Evolutionary conservation across 306 rosid genomes (phyloP).

Genomic region (Ochetophila trinervis): DNA sequence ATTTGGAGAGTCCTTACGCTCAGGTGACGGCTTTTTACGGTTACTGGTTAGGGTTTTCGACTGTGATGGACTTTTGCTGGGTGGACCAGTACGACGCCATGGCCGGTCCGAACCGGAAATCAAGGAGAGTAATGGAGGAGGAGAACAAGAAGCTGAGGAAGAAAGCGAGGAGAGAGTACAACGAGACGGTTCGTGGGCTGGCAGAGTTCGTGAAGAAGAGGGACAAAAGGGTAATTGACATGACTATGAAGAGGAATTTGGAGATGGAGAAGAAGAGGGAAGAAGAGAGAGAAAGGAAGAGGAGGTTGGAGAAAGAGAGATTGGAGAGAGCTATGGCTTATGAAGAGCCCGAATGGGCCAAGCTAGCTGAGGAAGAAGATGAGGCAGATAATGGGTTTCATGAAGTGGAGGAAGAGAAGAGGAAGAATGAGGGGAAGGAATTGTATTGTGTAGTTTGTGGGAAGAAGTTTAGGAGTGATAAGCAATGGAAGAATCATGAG

Average conservation of each 20-base stretch:
- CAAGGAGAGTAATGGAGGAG: slow-evolving; percentile 89
- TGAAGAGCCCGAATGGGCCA: slow-evolving; percentile 82
- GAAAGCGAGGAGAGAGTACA: slow-evolving; percentile 83
- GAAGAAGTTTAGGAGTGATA: slow-evolving; percentile 99
- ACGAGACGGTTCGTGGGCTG: slow-evolving; percentile 84
- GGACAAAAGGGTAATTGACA: slow-evolving; percentile 92
- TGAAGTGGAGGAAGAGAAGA: slow-evolving; percentile 36
- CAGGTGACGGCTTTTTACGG: slow-evolving; percentile 81
- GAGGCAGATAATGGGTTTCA: slow-evolving; percentile 25
- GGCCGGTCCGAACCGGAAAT: slow-evolving; percentile 74
- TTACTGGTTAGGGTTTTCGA: slow-evolving; percentile 78
- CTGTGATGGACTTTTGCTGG: slow-evolving; percentile 93
- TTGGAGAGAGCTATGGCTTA: slow-evolving; percentile 64
- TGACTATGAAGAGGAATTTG: slow-evolving; percentile 64
- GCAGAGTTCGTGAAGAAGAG: slow-evolving; percentile 96
- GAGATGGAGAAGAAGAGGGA: slow-evolving; percentile 68
- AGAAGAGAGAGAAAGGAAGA: slow-evolving; percentile 74
- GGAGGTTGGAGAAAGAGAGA: slow-evolving; percentile 63
- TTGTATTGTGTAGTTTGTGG: slow-evolving; percentile 88
- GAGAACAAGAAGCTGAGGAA: slow-evolving; percentile 85
- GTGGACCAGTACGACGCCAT: slow-evolving; percentile 69
- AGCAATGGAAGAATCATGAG: slow-evolving; percentile 99
- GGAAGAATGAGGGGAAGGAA: slow-evolving; percentile 48
- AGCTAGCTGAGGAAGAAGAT: slow-evolving; percentile 43
- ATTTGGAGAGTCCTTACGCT: slow-evolving; percentile 65